Evolutionary conservation across 208 protist species (phyloP).

Genomic region (Jaenimonas drosophilae): DNA sequence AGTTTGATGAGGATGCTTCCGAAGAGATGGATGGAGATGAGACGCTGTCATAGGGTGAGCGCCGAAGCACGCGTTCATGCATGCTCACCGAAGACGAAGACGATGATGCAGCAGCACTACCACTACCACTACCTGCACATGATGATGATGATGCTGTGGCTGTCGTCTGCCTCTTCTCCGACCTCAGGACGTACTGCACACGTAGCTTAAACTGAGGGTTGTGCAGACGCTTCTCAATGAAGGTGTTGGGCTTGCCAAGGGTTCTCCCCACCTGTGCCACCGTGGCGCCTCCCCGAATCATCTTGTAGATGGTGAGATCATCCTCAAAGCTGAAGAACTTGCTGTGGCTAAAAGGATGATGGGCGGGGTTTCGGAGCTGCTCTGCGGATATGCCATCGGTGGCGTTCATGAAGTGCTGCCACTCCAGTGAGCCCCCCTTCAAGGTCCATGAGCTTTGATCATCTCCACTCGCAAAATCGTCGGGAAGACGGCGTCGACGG

Average conservation of each 20-base stretch:
- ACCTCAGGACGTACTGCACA: conserved; percentile 67
- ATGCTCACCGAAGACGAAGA: no score
- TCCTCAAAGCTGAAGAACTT: conserved; percentile 84
- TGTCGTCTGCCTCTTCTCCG: conserved; percentile 23
- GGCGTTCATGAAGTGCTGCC: conserved; percentile 49
- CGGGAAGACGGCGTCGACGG: conserved; percentile 38
- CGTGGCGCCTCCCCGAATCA: conserved; percentile 79
- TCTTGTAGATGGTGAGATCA: conserved; percentile 67
- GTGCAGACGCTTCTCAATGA: conserved; percentile 74
- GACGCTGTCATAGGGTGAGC: not conserved
- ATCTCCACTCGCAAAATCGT: conserved; percentile 80
- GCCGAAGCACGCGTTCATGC: conserved; percentile 5
- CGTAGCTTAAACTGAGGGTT: conserved; percentile 84
- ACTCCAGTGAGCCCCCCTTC: conserved; percentile 74
- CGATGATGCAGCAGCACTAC: no score
- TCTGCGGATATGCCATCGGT: conserved; percentile 29
- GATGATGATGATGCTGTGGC: not conserved
- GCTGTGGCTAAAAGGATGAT: conserved; percentile 85
- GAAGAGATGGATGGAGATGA: conserved; percentile 1
- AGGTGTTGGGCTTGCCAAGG: conserved; percentile 75
- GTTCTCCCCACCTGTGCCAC: conserved; percentile 66
- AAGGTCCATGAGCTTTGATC: conserved; percentile 57
- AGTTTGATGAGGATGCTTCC: no score
- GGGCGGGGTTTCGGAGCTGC: conserved; percentile 71
- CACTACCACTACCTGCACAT: no score